Evolutionary conservation across 257 asterid genomes (phyloP).

Genomic region (Solanum virginianum): DNA sequence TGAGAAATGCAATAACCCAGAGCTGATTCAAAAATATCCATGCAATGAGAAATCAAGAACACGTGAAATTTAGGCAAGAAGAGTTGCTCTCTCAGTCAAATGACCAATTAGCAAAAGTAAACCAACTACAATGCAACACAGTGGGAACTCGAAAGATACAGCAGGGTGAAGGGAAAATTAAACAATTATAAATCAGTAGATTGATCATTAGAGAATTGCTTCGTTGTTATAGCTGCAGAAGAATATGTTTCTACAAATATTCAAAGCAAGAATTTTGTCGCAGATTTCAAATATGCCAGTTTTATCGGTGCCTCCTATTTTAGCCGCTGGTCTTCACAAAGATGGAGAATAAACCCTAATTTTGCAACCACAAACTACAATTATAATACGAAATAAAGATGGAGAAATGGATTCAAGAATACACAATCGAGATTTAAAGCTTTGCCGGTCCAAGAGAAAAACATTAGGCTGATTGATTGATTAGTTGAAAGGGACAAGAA

Average conservation of each 20-base stretch:
- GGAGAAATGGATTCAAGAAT: background rate
- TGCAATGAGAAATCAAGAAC: background rate
- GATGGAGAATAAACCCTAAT: background rate
- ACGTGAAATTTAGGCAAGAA: background rate
- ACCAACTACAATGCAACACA: background rate
- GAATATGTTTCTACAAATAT: background rate
- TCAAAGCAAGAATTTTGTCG: background rate
- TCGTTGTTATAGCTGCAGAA: background rate
- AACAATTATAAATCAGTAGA: background rate
- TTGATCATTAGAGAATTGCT: background rate
- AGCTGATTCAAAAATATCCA: no score
- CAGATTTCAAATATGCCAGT: background rate
- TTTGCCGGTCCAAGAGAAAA: background rate
- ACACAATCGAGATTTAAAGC: background rate
- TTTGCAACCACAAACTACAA: background rate
- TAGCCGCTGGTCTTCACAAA: background rate
- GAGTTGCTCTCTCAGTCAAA: background rate
- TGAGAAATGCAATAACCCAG: no score
- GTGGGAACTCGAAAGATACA: background rate
- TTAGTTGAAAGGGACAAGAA: background rate
- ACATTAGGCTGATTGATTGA: background rate
- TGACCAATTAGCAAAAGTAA: background rate
- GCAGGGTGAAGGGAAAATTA: background rate
- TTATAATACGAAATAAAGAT: background rate
- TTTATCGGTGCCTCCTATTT: background rate